These are phyloP conservation scores for Scleroderma citrinum DNA, from an alignment of 768 basidiomycete genomes.

Conservation along the genomic window DNA sequence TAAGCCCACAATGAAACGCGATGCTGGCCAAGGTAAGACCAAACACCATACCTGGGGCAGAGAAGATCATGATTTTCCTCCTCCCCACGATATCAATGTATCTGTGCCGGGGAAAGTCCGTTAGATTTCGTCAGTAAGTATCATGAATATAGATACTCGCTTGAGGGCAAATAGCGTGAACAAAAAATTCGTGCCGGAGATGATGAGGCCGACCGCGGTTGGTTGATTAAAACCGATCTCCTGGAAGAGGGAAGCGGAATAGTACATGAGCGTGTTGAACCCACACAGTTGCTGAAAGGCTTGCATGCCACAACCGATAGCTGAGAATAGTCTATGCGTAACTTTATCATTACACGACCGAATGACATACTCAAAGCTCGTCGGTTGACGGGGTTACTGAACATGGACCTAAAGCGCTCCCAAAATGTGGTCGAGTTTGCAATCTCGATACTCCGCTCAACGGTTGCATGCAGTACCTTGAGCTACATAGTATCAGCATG, in stretches of 20 bases:
- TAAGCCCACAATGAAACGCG: constrained; percentile 58
- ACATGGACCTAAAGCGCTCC: constrained; percentile 49
- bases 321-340: constrained; percentile 29
- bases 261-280: constrained; percentile 76
- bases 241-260: constrained; percentile 74
- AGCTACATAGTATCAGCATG: constrained; percentile 31
- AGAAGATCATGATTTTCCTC: constrained; percentile 62
- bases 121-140: background rate
- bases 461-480: constrained; percentile 52
- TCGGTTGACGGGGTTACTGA: constrained; percentile 53
- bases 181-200: constrained; percentile 73
- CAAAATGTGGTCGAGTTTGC: constrained; percentile 55
- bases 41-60: constrained; percentile 68
- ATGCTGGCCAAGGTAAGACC: constrained; percentile 59
- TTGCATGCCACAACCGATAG: constrained; percentile 75
- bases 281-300: constrained; percentile 81
- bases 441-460: constrained; percentile 57
- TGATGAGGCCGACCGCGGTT: constrained; percentile 72
- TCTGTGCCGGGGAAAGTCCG: constrained; percentile 3
- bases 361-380: constrained; percentile 52
- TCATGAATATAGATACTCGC: constrained; percentile 21
- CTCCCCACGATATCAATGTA: constrained; percentile 66
- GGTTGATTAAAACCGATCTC: constrained; percentile 79
- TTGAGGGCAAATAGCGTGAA: constrained; percentile 73
- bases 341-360: background rate